These are phyloP conservation scores for Cytospora paraplurivora DNA, from an alignment of 2,329 filamentous ascomycete species.

Conservation along the genomic window DNA sequence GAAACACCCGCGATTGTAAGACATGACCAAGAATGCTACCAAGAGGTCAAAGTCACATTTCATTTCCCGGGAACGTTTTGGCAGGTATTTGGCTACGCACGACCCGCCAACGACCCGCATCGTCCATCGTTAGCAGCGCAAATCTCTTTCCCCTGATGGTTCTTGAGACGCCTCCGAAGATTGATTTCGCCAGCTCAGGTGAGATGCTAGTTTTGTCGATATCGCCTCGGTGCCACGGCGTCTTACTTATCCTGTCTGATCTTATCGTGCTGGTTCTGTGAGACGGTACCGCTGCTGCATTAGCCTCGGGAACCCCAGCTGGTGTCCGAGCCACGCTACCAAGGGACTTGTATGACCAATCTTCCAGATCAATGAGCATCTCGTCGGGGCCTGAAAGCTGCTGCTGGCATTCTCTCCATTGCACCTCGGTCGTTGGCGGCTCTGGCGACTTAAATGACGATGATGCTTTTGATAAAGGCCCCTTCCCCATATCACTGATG, in stretches of 20 bases:
- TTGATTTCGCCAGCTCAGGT: constrained; percentile 11
- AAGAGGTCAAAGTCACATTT: background rate
- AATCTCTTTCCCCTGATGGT: constrained; percentile 1
- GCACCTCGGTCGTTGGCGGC: background rate
- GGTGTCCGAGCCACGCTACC: background rate
- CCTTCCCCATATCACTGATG: constrained; percentile 6
- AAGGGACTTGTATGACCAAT: background rate
- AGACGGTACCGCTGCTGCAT: background rate
- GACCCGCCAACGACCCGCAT: constrained; percentile 23
- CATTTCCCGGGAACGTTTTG: constrained; percentile 5
- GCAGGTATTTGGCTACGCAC: background rate
- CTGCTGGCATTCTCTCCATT: background rate
- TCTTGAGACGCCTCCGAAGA: constrained; percentile 9
- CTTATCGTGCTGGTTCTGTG: constrained; percentile 1
- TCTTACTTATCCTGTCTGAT: background rate
- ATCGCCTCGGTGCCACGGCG: background rate
- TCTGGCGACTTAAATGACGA: background rate
- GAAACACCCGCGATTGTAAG: background rate
- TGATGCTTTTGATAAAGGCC: background rate
- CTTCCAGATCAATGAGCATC: background rate
- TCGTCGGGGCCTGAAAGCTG: background rate
- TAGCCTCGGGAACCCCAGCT: background rate
- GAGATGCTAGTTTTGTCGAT: background rate
- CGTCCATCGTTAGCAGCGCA: constrained; percentile 19
- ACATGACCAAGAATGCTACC: background rate